Percentiles rank a stretch among this genome's conserved stretches.
Conservation (phyloP, 495 filamentous ascomycete species). For the Penicillium desertorum region DNA sequence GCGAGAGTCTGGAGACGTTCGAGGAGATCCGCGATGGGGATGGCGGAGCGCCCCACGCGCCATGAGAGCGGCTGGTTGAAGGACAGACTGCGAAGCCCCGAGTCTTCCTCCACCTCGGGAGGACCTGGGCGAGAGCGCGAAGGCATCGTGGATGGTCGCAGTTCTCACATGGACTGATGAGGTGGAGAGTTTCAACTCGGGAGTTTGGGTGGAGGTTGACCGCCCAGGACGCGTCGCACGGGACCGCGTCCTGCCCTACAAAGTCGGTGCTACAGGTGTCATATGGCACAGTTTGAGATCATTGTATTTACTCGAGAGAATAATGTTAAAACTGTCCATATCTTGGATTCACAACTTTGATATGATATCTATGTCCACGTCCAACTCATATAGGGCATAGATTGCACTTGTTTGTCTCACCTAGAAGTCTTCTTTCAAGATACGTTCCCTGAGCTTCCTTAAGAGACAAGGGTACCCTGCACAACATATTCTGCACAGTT, state of each 20-base stretch:
- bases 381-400: neutral
- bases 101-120: constrained; percentile 39
- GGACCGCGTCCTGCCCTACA: constrained; percentile 28
- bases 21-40: constrained; percentile 78
- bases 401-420: neutral
- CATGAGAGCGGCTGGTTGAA: constrained; percentile 91
- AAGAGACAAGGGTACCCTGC: neutral
- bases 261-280: constrained; percentile 1
- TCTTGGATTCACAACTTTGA: neutral
- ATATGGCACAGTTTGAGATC: neutral
- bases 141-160: constrained; percentile 42
- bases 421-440: neutral
- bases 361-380: neutral
- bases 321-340: neutral
- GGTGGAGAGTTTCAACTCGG: constrained; percentile 23
- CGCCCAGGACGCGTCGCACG: constrained; percentile 34
- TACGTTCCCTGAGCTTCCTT: neutral
- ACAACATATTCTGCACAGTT: neutral
- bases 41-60: constrained; percentile 82
- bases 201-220: constrained; percentile 28
- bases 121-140: constrained; percentile 50
- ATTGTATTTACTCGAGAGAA: neutral
- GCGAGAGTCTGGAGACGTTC: constrained; percentile 75
- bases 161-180: constrained; percentile 27
- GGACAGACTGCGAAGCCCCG: constrained; percentile 42